Percentiles rank a stretch among this genome's conserved stretches.
phyloP scores from a whole-genome alignment of 768 basidiomycete species.

The Lactarius evosmus region DNA sequence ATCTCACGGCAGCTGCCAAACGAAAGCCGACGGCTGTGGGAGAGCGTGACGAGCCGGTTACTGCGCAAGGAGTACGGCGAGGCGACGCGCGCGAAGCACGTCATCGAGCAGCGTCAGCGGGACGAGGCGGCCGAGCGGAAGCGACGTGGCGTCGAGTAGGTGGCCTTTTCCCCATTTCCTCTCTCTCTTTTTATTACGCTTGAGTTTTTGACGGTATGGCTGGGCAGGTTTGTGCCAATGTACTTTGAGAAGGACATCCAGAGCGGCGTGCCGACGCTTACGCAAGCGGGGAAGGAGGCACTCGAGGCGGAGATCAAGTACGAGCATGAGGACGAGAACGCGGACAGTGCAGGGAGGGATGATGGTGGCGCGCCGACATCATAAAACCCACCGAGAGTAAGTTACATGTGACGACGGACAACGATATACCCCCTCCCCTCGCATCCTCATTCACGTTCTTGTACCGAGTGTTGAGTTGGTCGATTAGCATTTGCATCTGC shows the following conservation, averaged over 20 bases:
- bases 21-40: constrained; percentile 90
- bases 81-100: constrained; percentile 87
- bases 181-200: background rate
- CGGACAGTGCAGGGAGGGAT: background rate
- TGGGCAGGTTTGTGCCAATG: constrained; percentile 59
- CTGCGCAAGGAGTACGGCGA: constrained; percentile 84
- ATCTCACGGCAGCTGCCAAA: constrained; percentile 70
- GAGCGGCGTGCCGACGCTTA: constrained; percentile 65
- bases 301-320: constrained; percentile 66
- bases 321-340: constrained; percentile 28
- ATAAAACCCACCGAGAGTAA: background rate
- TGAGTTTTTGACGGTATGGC: background rate
- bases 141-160: constrained; percentile 73
- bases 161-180: constrained; percentile 30
- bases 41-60: constrained; percentile 69
- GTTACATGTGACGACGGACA: background rate
- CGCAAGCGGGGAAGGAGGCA: constrained; percentile 63
- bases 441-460: constrained; percentile 9
- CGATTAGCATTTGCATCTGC: background rate
- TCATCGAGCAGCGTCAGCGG: constrained; percentile 90
- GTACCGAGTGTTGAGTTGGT: background rate
- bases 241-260: constrained; percentile 73
- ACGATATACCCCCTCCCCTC: background rate
- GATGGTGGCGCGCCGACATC: background rate
- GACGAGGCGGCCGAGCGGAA: constrained; percentile 87